These are phyloP conservation scores for Penicillium robsamsonii DNA, from an alignment of 495 filamentous ascomycete species.

Conservation along the genomic window DNA sequence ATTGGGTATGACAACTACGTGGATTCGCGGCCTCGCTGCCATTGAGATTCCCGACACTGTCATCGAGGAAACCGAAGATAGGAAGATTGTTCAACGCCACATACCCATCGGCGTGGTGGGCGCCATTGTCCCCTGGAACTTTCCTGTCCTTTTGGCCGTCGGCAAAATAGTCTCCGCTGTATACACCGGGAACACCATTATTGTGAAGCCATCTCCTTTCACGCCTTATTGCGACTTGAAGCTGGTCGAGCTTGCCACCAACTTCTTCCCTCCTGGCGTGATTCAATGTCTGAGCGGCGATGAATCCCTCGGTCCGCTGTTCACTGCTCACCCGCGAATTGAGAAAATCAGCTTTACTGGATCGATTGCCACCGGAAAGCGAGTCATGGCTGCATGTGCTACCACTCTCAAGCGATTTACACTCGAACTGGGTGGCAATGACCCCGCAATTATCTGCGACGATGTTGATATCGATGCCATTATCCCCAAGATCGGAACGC, in stretches of 20 bases:
- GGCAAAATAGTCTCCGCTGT: constrained; percentile 58
- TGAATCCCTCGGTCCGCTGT: constrained; percentile 59
- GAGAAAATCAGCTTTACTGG: constrained; percentile 72
- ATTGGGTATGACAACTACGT: constrained; percentile 24
- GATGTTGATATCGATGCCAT: constrained; percentile 64
- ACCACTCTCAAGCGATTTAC: constrained; percentile 62
- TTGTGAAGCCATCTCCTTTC: constrained; percentile 63
- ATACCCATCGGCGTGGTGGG: constrained; percentile 58
- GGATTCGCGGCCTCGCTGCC: constrained; percentile 22
- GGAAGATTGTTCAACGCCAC: constrained; percentile 49
- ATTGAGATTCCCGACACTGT: constrained; percentile 28
- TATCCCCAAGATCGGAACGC: constrained; percentile 48
- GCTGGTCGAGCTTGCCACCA: constrained; percentile 57
- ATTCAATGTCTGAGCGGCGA: constrained; percentile 66
- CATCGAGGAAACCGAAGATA: constrained; percentile 50
- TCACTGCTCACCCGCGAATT: constrained; percentile 58
- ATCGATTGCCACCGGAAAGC: constrained; percentile 61
- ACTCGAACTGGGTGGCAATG: constrained; percentile 64
- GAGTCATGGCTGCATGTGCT: constrained; percentile 58
- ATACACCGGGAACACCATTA: constrained; percentile 57
- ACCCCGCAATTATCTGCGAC: constrained; percentile 61
- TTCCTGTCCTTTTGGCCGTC: constrained; percentile 55
- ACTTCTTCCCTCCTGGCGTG: constrained; percentile 63
- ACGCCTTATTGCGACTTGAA: constrained; percentile 68
- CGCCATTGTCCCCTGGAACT: constrained; percentile 63